Conservation (phyloP, 2,329 filamentous ascomycete species). For the Xylaria sp. region DNA sequence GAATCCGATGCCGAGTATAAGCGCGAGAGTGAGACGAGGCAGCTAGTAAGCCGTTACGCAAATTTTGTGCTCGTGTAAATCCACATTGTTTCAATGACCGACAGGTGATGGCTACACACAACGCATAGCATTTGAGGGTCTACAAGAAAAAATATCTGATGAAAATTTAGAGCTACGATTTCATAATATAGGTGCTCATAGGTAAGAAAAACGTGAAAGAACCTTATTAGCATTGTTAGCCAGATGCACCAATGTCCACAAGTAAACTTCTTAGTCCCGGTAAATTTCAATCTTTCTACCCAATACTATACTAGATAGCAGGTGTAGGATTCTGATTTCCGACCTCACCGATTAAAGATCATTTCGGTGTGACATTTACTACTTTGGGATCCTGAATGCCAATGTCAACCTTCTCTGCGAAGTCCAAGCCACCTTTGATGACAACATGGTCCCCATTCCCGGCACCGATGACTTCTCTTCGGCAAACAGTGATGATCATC, state of each 20-base stretch:
- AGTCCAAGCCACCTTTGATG: slow-evolving; percentile 7
- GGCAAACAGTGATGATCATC: not conserved
- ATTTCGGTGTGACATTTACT: not conserved
- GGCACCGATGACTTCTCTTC: slow-evolving; percentile 2
- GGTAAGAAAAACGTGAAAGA: not conserved
- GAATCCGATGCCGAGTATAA: not conserved
- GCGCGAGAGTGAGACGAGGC: not conserved
- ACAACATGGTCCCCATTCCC: not conserved
- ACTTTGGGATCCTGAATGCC: not conserved
- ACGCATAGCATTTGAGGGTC: not conserved
- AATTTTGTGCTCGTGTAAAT: not conserved
- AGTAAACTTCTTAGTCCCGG: not conserved
- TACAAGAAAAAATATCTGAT: not conserved
- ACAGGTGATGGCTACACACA: not conserved
- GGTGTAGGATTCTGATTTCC: not conserved
- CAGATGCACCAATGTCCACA: not conserved
- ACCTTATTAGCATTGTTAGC: not conserved
- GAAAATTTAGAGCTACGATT: not conserved
- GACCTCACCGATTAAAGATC: not conserved
- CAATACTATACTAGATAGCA: too few species aligned
- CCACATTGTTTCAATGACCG: not conserved
- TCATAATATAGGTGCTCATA: not conserved
- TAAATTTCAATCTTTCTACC: not conserved
- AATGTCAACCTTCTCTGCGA: slow-evolving; percentile 5
- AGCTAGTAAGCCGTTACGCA: not conserved